Base-by-base conservation (phyloP, 345 rosid species). In the Geranium brycei region DNA sequence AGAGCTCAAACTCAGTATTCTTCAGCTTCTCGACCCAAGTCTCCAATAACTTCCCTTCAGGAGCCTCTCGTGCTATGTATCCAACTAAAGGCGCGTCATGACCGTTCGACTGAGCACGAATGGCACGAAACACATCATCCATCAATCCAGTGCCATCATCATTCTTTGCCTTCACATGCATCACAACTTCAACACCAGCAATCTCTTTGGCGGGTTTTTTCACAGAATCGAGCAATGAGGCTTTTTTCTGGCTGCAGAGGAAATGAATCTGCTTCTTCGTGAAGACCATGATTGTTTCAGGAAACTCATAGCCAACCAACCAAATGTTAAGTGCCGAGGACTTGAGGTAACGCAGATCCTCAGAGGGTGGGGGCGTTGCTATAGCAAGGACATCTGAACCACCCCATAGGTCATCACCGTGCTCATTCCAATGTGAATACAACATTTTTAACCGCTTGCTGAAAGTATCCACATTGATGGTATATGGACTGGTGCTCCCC, bases 281-380 rank as follows among this genome's bases (percentile, higher is more conserved):
- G 64, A 92, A 92, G 61, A 92, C 91, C 91, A 92, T 92, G 18
- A 92, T 80, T 0, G 98, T 89, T 80, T 89, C 96, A 0, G 96
- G 98, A 64, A 92, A 92, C 82, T 89, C 98, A 55, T 87, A 92
- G 28, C 96, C 96, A 35, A 92, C 71, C 74, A 92, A 81, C 96
- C 98, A 92, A 47, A 89, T 78, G 64, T 85, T 89, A 65, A 92
- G 62, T 4, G 98, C 96, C 0, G 96, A 92, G 0, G 98, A 92
- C 65, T 92, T 89, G 64, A 89, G 72, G 64, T 89, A 92, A 1
- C 95, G 87, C 66, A 92, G 69, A 68, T 92, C 96, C 56, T 89
- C 93, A 2, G 95, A 87, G 63, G 85, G 78, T 6, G 91, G 92
- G 32, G 96, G 93, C 0, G 98, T 85, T 65, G 96, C 91, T 68